Conservation (phyloP, 306 rosid species). For the Elaeagnus macrophylla region DNA sequence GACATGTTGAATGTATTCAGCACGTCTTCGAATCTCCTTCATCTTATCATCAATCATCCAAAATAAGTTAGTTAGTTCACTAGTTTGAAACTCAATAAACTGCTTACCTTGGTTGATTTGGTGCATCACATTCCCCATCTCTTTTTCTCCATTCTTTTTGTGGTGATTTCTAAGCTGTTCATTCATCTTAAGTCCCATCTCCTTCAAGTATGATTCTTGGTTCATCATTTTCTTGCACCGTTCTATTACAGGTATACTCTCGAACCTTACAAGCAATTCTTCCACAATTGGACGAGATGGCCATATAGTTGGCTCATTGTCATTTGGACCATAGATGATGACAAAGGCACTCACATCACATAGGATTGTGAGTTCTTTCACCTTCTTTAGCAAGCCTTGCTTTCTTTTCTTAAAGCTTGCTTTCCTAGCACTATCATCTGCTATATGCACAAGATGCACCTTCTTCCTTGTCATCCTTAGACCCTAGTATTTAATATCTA, state of each 20-base stretch:
- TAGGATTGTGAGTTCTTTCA: constrained; percentile 21
- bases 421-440: constrained; percentile 25
- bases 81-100: constrained; percentile 4
- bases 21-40: constrained; percentile 3
- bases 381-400: constrained; percentile 29
- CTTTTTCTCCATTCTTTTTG: constrained; percentile 18
- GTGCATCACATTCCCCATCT: constrained; percentile 15
- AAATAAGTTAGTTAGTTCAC: constrained; percentile 2
- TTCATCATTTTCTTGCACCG: constrained; percentile 22
- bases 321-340: constrained; percentile 17
- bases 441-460: constrained; percentile 25
- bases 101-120: constrained; percentile 18
- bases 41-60: constrained; percentile 7
- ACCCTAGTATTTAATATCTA: too few species aligned
- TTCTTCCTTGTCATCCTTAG: constrained; percentile 22
- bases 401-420: constrained; percentile 24
- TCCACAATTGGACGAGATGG: constrained; percentile 15
- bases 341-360: constrained; percentile 25
- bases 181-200: constrained; percentile 13
- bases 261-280: constrained; percentile 14
- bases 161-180: constrained; percentile 14
- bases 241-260: constrained; percentile 18
- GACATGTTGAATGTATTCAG: neutral
- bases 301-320: constrained; percentile 17
- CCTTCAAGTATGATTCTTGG: constrained; percentile 31